Conservation (phyloP, 257 asterid genomes). For the Ilex aquifolium region DNA sequence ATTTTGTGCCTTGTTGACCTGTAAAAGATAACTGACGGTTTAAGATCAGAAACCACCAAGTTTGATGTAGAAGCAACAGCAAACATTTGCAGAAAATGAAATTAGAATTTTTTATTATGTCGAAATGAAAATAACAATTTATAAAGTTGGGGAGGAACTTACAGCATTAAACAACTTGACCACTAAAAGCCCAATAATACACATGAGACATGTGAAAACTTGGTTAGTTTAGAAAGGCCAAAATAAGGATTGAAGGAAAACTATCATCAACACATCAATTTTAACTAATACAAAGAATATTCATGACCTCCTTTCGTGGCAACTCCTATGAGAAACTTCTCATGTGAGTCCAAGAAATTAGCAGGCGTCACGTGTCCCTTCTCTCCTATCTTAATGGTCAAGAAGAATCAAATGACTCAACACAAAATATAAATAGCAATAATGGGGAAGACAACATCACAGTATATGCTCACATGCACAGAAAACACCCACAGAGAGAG, state of each 20-base stretch:
- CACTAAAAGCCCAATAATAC: slow-evolving; percentile 43
- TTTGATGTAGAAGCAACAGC: not conserved
- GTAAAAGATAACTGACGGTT: not conserved
- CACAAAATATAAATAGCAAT: too few relatives aligned
- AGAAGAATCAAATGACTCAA: slow-evolving; percentile 10
- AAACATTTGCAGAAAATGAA: not conserved
- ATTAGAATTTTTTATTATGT: not conserved
- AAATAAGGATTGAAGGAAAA: not conserved
- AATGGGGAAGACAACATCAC: too few relatives aligned
- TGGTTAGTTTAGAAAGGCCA: slow-evolving; percentile 5
- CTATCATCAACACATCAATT: not conserved
- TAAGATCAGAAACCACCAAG: too few relatives aligned
- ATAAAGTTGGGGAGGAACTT: slow-evolving; percentile 31
- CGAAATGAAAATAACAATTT: not conserved
- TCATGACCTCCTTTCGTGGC: slow-evolving; percentile 94
- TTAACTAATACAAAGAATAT: not conserved
- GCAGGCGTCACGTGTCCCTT: slow-evolving; percentile 80
- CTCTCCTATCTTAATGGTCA: slow-evolving; percentile 54
- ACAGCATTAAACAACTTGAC: slow-evolving; percentile 97
- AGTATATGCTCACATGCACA: too few relatives aligned
- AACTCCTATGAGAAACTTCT: slow-evolving; percentile 66
- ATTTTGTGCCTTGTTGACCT: slow-evolving; percentile 91
- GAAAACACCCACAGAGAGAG: not conserved
- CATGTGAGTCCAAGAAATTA: slow-evolving; percentile 61
- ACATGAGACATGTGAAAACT: slow-evolving; percentile 16